Evolutionary conservation across 768 basidiomycete species (phyloP), one percentile per base, ranked within the genome.

Genomic region (Hypholoma fasciculare): DNA sequence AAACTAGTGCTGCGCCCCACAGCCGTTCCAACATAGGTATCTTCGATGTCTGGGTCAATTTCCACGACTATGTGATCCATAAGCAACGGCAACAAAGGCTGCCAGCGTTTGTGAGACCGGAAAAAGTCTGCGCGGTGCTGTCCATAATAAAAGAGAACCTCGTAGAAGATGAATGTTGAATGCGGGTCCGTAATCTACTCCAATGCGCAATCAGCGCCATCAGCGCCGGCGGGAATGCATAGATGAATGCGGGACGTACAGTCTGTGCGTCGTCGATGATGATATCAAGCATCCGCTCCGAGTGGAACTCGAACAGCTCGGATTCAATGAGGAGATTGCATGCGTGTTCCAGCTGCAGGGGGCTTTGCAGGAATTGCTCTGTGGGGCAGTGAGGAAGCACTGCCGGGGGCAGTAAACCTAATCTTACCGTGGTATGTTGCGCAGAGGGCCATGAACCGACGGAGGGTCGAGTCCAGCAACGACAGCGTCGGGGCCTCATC

Each of bases 291-390:
- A 96, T 96, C 36, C 96, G 79, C 67, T 95, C 94, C 3, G 92
- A 94, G 71, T 98, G 94, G 66, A 91, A 96, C 2, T 82, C 72
- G 65, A 98, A 97, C 40, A 98, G 81, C 67, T 96, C 94, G 0
- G 92, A 94, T 54, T 86, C 83, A 42, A 96, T 76, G 12, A 98
- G 75, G 30, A 90, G 72, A 40, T 82, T 76, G 63, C 90, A 89
- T 11, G 94, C 94, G 69, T 94, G 89, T 60, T 94, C 85, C 47
- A 98, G 80, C 65, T 96, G 94, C 23, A 90, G 71, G 3, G 89
- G 89, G 54, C 85, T 88, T 60, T 92, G 88, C 40, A 98, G 79
- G 72, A 92, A 98, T 67, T 88, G 84, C 67, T 97, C 96, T 76
- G 61, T 38, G 43, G 43, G 20, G 40, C 44, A 36, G 43, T 60